Evolutionary conservation across 306 rosid species (phyloP).

Genomic region (Delonix regia): DNA sequence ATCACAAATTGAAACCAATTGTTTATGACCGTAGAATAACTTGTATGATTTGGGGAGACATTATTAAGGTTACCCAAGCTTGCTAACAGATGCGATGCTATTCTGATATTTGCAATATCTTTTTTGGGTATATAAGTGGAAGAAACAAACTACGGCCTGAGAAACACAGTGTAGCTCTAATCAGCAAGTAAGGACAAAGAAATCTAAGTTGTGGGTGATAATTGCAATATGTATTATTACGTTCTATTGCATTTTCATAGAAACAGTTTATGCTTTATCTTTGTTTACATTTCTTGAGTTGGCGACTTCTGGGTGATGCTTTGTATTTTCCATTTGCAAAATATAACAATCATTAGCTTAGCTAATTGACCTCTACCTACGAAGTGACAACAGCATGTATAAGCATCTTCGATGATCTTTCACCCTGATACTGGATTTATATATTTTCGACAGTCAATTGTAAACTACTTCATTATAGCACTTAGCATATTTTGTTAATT

Average conservation of each 20-base stretch:
- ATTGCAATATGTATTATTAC: neutral
- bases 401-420: slow-evolving; percentile 17
- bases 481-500: neutral
- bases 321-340: neutral
- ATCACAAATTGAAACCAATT: neutral
- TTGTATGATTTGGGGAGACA: neutral
- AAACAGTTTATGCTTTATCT: neutral
- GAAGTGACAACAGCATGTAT: neutral
- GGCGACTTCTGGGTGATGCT: neutral
- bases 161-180: neutral
- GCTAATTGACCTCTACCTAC: neutral
- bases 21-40: neutral
- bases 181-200: no score
- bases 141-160: neutral
- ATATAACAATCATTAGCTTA: neutral
- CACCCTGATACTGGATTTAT: neutral
- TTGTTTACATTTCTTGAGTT: neutral
- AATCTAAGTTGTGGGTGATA: neutral
- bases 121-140: neutral
- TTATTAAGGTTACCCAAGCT: neutral
- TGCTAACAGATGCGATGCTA: neutral
- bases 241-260: neutral
- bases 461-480: neutral
- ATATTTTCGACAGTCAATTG: neutral
- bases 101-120: neutral